Evolutionary conservation across 1,284 basidiomycete species (phyloP).

Genomic region (Dichomitus squalens): DNA sequence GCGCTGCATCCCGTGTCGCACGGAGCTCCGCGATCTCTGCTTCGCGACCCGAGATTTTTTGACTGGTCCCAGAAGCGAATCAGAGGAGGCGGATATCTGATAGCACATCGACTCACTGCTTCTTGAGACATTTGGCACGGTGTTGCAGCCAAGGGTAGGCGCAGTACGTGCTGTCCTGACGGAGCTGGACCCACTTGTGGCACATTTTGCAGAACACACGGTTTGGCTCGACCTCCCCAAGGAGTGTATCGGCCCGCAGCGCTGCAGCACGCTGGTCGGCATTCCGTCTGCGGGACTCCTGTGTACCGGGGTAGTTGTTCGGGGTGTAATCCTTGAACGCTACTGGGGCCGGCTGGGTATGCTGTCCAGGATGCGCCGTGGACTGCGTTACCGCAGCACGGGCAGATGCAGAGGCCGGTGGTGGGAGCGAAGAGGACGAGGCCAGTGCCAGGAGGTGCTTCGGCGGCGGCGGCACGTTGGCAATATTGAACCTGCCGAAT

Average conservation of each 20-base stretch:
- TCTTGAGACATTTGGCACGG: conserved; percentile 66
- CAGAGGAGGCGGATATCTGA: background rate
- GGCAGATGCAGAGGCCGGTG: conserved; percentile 23
- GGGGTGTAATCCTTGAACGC: conserved; percentile 54
- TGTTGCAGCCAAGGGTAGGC: conserved; percentile 80
- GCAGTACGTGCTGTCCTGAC: conserved; percentile 73
- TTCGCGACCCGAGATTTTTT: conserved; percentile 48
- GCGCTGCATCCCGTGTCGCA: conserved; percentile 35
- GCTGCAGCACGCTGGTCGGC: conserved; percentile 74
- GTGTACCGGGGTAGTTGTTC: conserved; percentile 45
- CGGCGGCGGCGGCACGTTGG: conserved; percentile 39
- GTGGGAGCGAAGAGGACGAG: conserved; percentile 33
- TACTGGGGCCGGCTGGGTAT: conserved; percentile 23
- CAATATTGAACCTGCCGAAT: conserved; percentile 15
- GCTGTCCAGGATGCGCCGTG: conserved; percentile 9
- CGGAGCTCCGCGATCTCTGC: conserved; percentile 28
- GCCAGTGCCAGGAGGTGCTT: conserved; percentile 38
- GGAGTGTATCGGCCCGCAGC: conserved; percentile 61
- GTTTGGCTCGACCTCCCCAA: conserved; percentile 71
- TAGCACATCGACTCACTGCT: conserved; percentile 54
- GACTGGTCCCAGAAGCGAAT: conserved; percentile 17
- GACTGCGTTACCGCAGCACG: conserved; percentile 23
- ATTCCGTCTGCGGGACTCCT: conserved; percentile 69
- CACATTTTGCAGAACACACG: conserved; percentile 74
- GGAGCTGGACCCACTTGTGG: conserved; percentile 76